A percentile compares a stretch with the other conserved stretches of the same genome.
Evolutionary conservation across 257 asterid species (phyloP).

Genomic region (Solanum phureja): DNA sequence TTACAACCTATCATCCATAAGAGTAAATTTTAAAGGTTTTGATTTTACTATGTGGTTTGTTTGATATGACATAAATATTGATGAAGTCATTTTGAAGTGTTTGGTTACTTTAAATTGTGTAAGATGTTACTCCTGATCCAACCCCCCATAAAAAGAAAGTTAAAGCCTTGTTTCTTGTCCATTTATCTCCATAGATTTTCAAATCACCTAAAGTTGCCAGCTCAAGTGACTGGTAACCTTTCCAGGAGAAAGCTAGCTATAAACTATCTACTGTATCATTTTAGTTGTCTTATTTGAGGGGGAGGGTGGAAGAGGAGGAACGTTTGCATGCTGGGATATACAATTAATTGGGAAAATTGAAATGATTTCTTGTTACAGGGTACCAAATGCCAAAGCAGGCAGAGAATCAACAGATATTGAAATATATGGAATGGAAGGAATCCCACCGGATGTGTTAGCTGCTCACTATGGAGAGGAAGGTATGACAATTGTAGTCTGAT

Average conservation of each 20-base stretch:
- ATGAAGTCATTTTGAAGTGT: not conserved
- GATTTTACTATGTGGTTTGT: not conserved
- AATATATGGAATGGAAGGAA: conserved; percentile 97
- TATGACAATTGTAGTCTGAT: conserved; percentile 2
- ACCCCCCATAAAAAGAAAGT: not conserved
- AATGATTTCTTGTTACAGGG: conserved; percentile 33
- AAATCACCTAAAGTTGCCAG: not conserved
- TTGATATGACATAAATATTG: not conserved
- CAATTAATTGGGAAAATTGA: not conserved
- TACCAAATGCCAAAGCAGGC: conserved; percentile 92
- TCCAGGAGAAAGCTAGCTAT: not conserved
- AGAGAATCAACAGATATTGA: conserved; percentile 91
- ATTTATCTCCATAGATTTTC: not conserved
- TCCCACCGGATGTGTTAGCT: conserved; percentile 75
- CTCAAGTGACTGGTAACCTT: not conserved
- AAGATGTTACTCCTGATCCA: not conserved
- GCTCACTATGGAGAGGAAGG: conserved; percentile 97
- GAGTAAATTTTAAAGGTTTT: not conserved
- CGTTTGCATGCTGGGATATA: not conserved
- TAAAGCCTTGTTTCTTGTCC: not conserved
- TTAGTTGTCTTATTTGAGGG: not conserved
- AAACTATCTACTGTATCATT: not conserved
- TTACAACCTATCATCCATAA: not conserved
- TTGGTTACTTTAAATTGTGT: not conserved
- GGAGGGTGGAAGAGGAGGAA: not conserved